A percentile compares a stretch with the other conserved stretches of the same genome.
Conservation (phyloP, 108 stramenopile genomes). For the Nannochloropsis granulata region DNA sequence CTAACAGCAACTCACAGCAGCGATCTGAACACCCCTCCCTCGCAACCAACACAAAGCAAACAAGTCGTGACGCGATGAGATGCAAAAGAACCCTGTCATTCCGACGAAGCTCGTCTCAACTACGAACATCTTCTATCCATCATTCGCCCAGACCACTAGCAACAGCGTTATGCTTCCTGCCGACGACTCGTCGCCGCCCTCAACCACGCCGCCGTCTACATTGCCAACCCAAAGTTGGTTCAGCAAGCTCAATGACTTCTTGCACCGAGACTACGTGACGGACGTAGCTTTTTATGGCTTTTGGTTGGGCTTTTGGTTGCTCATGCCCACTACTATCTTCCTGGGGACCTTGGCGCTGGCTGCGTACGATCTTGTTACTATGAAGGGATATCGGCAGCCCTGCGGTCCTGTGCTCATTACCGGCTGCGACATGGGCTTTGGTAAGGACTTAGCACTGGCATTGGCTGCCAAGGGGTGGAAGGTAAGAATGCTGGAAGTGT, state of each 20-base stretch:
- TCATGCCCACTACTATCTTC: not conserved
- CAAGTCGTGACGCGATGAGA: too few relatives aligned
- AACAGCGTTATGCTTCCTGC: not conserved
- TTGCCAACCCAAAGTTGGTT: not conserved
- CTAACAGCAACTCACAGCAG: too few relatives aligned
- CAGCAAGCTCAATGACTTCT: not conserved
- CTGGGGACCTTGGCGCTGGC: not conserved
- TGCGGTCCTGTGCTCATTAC: not conserved
- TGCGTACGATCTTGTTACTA: not conserved
- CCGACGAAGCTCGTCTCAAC: too few relatives aligned
- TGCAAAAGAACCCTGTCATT: too few relatives aligned
- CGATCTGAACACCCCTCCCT: too few relatives aligned
- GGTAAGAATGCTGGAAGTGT: not conserved
- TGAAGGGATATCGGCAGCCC: not conserved
- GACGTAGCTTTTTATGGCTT: not conserved
- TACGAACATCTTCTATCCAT: too few relatives aligned
- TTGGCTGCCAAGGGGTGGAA: not conserved
- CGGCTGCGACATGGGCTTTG: not conserved
- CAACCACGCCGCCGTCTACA: not conserved
- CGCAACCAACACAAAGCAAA: too few relatives aligned
- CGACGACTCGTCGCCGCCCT: not conserved
- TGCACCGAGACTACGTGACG: not conserved
- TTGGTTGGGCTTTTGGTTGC: not conserved
- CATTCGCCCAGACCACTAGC: too few relatives aligned
- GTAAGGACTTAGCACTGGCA: not conserved